Evolutionary conservation across 2,329 filamentous ascomycete genomes (phyloP).

Genomic region (Fusarium praegraminearum): DNA sequence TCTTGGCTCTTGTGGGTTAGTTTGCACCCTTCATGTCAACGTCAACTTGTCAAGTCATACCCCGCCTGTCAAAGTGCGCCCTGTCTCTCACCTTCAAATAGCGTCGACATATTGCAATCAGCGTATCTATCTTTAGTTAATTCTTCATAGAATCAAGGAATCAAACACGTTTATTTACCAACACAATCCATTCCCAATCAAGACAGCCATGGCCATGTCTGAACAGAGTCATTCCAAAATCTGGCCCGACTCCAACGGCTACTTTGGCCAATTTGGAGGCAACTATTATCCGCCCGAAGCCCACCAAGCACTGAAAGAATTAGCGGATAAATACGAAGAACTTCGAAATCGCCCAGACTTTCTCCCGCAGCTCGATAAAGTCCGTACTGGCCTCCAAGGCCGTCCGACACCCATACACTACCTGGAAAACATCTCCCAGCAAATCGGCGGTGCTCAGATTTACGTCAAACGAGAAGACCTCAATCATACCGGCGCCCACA

Average conservation of each 20-base stretch:
- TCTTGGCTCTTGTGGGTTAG: background rate
- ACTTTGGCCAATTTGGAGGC: slow-evolving; percentile 7
- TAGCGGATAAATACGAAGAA: slow-evolving; percentile 7
- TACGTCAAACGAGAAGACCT: slow-evolving; percentile 15
- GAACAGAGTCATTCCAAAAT: background rate
- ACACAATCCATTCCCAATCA: rapidly evolving
- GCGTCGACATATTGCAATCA: background rate
- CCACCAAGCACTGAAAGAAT: background rate
- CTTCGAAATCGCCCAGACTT: background rate
- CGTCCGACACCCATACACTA: slow-evolving; percentile 12
- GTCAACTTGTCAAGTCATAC: background rate
- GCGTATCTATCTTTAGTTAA: background rate
- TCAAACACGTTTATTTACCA: background rate
- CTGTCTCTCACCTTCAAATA: background rate
- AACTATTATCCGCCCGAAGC: slow-evolving; percentile 10
- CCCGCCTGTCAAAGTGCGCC: background rate
- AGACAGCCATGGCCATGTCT: background rate
- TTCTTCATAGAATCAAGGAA: background rate
- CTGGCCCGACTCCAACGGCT: slow-evolving; percentile 2
- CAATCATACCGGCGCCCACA: slow-evolving; percentile 12
- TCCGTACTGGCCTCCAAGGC: background rate
- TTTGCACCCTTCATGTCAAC: slow-evolving; percentile 19
- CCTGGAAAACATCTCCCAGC: background rate
- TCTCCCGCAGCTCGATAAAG: background rate
- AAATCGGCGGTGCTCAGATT: slow-evolving; percentile 4